Evolutionary conservation across 768 basidiomycete species (phyloP), one percentile per base, ranked within the genome.

Genomic region (Lepiota brunneoincarnata): DNA sequence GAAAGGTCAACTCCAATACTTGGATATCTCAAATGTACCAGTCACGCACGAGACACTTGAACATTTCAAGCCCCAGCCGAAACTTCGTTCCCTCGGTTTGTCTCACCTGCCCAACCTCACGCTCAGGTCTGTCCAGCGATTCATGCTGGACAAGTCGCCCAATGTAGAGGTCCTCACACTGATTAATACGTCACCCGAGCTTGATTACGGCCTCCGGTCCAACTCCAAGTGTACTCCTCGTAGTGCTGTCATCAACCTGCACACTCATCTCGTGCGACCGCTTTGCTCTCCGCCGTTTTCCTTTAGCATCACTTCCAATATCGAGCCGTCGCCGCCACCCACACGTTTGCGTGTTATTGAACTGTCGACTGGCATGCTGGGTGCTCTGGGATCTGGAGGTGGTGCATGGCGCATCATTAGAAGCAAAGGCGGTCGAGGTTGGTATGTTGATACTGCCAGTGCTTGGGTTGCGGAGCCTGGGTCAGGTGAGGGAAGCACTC

Each of bases 371-470:
- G 74, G 79, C 18, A 77, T 91, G 60, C 78, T 98, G 4, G 75
- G 81, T 43, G 80, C 80, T 4, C 75, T 96, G 2, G 91, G 91
- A 6, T 80, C 78, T 1, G 93, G 92, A 3, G 91, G 85, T 0
- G 89, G 86, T 4, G 73, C 88, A 26, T 99, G 96, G 96, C 80
- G 87, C 49, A 87, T 90, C 56, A 77, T 98, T n/a, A 78, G 83
- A 55, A 93, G 91, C 63, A 97, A 97, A 67, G 96, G 96, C 6
- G 88, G 93, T 1, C 73, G 96, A 20, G 94, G 93, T 3, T 98
- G 95, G 94, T 97, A 93, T 63, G 92, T 95, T 47, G 90, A 98
- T 67, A 82, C 87, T 0, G 89, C 90, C 20, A 86, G 84, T 56
- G 89, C 87, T 2, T 97, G 94, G 94, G 74, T 84, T 24, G 76